Conservation (phyloP, 371 early-diverging fungal genomes). For the Mucor indicus region DNA sequence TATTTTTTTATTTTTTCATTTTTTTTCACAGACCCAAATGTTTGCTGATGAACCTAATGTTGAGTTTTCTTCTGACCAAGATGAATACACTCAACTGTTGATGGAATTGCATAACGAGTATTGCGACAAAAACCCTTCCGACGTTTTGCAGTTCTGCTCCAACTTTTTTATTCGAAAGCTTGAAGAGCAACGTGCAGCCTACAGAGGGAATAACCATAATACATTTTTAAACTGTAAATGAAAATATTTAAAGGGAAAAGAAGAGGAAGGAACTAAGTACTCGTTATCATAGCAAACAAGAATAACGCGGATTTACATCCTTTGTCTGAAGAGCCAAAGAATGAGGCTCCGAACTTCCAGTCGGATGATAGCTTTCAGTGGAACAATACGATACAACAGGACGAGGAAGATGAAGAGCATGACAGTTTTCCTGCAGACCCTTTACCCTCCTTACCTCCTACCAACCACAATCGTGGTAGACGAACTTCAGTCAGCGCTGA, state of each 20-base stretch:
- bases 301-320: slow-evolving; percentile 29
- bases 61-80: slow-evolving; percentile 23
- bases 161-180: slow-evolving; percentile 81
- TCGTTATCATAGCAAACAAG: no score
- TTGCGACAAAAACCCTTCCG: slow-evolving; percentile 53
- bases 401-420: slow-evolving; percentile 57
- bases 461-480: slow-evolving; percentile 69
- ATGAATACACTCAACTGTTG: slow-evolving; percentile 44
- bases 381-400: slow-evolving; percentile 52
- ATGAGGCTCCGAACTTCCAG: no score
- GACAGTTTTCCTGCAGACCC: slow-evolving; percentile 53
- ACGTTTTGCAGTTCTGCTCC: slow-evolving; percentile 90
- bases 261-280: no score
- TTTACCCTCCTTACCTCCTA: slow-evolving; percentile 35
- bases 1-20: slow-evolving; percentile 2
- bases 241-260: no score
- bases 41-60: slow-evolving; percentile 19
- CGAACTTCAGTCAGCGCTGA: slow-evolving; percentile 96
- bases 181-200: slow-evolving; percentile 62
- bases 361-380: slow-evolving; percentile 17
- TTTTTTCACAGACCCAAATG: slow-evolving; percentile 10
- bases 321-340: slow-evolving; percentile 18
- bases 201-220: slow-evolving; percentile 15
- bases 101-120: slow-evolving; percentile 40
- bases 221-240: no score